phyloP scores from a whole-genome alignment of 805 yeast genomes.

The Cyberlindnera galapagoensis region DNA sequence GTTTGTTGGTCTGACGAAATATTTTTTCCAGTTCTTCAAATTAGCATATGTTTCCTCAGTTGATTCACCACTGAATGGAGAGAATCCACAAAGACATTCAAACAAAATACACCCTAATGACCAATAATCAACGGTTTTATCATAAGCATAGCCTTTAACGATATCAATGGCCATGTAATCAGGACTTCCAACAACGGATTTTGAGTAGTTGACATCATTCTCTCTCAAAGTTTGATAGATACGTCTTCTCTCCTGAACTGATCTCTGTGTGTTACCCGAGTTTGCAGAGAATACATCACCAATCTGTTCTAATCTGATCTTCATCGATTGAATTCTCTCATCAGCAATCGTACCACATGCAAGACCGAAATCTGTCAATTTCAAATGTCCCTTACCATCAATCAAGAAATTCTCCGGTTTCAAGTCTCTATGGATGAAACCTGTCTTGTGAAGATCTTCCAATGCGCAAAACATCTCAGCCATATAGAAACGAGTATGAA shows the following conservation, averaged over 20 bases:
- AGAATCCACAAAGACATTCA: conserved; percentile 93
- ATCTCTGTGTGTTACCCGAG: conserved; percentile 45
- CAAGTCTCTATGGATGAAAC: conserved; percentile 94
- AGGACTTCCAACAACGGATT: conserved; percentile 95
- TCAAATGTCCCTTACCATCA: conserved; percentile 86
- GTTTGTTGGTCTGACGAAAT: conserved; percentile 83
- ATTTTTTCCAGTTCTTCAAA: conserved; percentile 86
- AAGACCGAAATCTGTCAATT: conserved; percentile 91
- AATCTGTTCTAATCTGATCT: conserved; percentile 57
- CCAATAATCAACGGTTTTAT: conserved; percentile 98
- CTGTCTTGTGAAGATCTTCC: conserved; percentile 87
- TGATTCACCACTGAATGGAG: conserved; percentile 92
- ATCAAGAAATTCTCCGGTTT: conserved; percentile 92
- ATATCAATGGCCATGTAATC: conserved; percentile 99
- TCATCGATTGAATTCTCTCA: conserved; percentile 91
- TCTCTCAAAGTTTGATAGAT: conserved; percentile 75
- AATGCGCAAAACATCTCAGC: conserved; percentile 96
- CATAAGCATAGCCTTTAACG: conserved; percentile 77
- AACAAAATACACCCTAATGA: conserved; percentile 95
- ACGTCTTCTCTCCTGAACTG: conserved; percentile 81
- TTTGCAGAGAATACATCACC: conserved; percentile 61
- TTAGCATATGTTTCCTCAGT: conserved; percentile 94
- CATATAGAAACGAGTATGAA: conserved; percentile 91
- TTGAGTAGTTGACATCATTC: conserved; percentile 76
- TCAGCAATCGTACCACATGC: conserved; percentile 95